Percentiles rank a stretch among this genome's conserved stretches.
phyloP scores from a whole-genome alignment of 495 filamentous ascomycete genomes.

The Parachaetomium inaequale region DNA sequence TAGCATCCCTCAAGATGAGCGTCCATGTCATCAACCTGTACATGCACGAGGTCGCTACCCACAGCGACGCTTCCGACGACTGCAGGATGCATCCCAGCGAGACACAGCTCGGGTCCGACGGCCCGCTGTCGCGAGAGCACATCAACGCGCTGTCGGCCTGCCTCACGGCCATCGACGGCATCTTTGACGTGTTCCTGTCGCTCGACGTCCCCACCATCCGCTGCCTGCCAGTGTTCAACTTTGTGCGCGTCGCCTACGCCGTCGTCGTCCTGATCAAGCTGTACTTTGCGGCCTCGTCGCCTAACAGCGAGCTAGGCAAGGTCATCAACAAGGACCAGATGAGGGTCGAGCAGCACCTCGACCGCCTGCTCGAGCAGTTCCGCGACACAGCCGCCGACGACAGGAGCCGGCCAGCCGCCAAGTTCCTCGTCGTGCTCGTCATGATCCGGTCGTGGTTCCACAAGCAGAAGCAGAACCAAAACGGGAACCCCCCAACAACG shows the following conservation, averaged over 20 bases:
- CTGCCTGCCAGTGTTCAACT: conserved; percentile 69
- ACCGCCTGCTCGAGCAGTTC: conserved; percentile 64
- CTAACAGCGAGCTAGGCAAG: conserved; percentile 66
- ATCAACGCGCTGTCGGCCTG: conserved; percentile 70
- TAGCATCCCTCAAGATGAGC: conserved; percentile 55
- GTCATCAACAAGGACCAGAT: conserved; percentile 72
- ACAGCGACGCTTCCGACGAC: conserved; percentile 65
- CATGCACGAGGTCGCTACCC: conserved; percentile 81
- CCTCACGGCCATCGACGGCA: conserved; percentile 66
- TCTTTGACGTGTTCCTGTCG: conserved; percentile 64
- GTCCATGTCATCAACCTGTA: conserved; percentile 71
- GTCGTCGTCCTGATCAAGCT: conserved; percentile 86
- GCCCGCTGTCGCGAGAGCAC: conserved; percentile 56
- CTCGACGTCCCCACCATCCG: conserved; percentile 61
- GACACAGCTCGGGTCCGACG: conserved; percentile 39
- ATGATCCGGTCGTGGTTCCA: conserved; percentile 73
- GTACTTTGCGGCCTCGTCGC: conserved; percentile 68
- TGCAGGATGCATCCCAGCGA: conserved; percentile 47
- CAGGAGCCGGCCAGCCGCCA: conserved; percentile 64
- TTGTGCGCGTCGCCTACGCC: conserved; percentile 73
- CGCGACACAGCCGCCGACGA: conserved; percentile 59
- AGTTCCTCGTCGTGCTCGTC: conserved; percentile 70
- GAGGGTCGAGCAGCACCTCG: conserved; percentile 70
- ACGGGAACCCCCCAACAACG: neutral
- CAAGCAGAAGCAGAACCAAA: conserved; percentile 36